Conservation (phyloP, 352 stramenopile species). For the Peronospora farinosa region DNA sequence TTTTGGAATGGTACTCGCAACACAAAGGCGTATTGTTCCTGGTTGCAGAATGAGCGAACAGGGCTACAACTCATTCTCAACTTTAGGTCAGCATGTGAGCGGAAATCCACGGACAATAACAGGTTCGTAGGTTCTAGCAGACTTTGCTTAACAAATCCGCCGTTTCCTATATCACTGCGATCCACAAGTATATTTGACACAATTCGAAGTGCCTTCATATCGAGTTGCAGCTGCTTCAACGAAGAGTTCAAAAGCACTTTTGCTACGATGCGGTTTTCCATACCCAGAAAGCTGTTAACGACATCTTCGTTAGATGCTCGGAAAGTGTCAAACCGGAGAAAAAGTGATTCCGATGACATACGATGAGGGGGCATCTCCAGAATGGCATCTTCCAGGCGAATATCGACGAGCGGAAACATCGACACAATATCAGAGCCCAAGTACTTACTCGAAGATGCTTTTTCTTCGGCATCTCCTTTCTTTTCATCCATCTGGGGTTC, state of each 20-base stretch:
- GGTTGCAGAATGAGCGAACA: constrained; percentile 72
- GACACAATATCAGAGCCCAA: constrained; percentile 68
- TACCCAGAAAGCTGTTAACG: constrained; percentile 47
- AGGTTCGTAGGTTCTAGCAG: constrained; percentile 66
- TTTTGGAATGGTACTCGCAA: constrained; percentile 72
- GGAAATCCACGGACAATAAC: constrained; percentile 50
- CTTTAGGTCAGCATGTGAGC: constrained; percentile 48
- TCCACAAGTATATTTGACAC: constrained; percentile 75
- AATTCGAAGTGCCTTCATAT: constrained; percentile 58
- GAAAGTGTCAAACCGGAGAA: constrained; percentile 67
- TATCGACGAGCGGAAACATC: constrained; percentile 71
- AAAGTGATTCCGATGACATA: constrained; percentile 65
- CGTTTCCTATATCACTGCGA: constrained; percentile 21
- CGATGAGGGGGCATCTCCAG: constrained; percentile 75
- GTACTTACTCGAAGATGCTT: constrained; percentile 17
- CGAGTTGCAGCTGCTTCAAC: constrained; percentile 60
- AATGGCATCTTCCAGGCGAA: constrained; percentile 60
- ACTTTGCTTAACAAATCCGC: constrained; percentile 58
- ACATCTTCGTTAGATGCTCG: constrained; percentile 60
- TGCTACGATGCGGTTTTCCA: constrained; percentile 71
- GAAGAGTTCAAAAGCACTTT: constrained; percentile 84
- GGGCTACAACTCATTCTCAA: constrained; percentile 49
- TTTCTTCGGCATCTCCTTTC: constrained; percentile 8
- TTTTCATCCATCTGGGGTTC: constrained; percentile 13
- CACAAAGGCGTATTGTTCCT: constrained; percentile 79